Evolutionary conservation across 306 rosid genomes (phyloP), one percentile per base, ranked within the genome.

Genomic region (Dryas drummondii): DNA sequence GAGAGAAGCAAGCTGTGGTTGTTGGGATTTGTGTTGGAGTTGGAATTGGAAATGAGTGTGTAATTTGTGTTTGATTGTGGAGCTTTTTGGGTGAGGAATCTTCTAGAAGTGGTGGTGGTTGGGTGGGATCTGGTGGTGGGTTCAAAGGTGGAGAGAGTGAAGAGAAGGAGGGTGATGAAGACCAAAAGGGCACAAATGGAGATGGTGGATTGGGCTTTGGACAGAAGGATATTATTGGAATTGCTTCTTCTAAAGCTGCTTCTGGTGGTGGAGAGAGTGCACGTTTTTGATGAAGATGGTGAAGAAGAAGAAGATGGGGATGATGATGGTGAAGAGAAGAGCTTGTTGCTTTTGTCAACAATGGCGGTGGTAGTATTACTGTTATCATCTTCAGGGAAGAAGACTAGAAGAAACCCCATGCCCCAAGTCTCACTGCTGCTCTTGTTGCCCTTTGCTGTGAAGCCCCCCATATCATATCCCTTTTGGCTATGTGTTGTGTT

Each of bases 81-180:
- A 2, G 76, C 8, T 4, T 81, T 61, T 8, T 80, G 82, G 0
- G 79, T 49, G 2, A 78, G 76, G 27, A 83, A 83, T 45, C 86
- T 79, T 15, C 89, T 79, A 1, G 85, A 74, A 11, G 80, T 47
- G 69, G 69, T 4, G 54, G 22, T 22, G 76, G 32, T 19, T 46
- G 80, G 59, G 51, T 74, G 51, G 19, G 68, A 11, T 19, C 47
- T 71, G 57, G 72, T 52, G 72, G 56, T 56, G 72, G 99, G 92
- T 58, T 88, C 96, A 76, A 94, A 82, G 12, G 99, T 88, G 40
- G 97, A 88, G 68, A 94, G 93, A 8, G 99, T 82, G 84, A 94
- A 92, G 75, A 94, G 89, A 41, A 92, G 89, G 71, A 94, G 92
- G 7, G 99, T 92, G 54, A 82, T 41, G 85, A 92, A 85, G 22